Percentiles rank a stretch among this genome's conserved stretches.
phyloP scores from a whole-genome alignment of 306 rosid species.

The Spatholobus suberectus region DNA sequence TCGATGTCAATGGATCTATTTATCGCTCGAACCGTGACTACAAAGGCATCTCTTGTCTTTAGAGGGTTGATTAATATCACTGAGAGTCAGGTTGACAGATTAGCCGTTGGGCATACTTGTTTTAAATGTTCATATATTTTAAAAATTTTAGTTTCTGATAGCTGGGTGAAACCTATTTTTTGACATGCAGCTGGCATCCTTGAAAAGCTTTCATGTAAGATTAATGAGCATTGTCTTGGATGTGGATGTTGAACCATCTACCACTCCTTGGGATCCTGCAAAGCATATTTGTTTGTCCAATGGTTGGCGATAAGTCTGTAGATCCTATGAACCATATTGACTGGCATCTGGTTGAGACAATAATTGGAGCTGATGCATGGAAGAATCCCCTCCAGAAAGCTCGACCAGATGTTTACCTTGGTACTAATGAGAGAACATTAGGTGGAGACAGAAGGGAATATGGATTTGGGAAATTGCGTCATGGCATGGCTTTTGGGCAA shows the following conservation, averaged over 20 bases:
- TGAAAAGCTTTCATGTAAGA: conserved; percentile 96
- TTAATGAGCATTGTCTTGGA: conserved; percentile 98
- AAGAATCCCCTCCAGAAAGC: conserved; percentile 97
- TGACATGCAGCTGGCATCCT: conserved; percentile 81
- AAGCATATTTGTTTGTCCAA: conserved; percentile 94
- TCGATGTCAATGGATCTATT: conserved; percentile 99
- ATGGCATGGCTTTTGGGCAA: conserved; percentile 97
- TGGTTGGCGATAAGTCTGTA: conserved; percentile 78
- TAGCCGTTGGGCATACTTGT: conserved; percentile 6
- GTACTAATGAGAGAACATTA: conserved; percentile 96
- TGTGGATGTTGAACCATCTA: conserved; percentile 99
- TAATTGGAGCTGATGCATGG: conserved; percentile 84
- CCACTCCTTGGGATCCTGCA: conserved; percentile 99
- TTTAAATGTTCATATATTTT: conserved; percentile 27
- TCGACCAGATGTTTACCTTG: conserved; percentile 99
- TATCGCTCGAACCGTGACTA: conserved; percentile 98
- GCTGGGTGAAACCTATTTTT: conserved; percentile 37
- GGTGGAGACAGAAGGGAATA: conserved; percentile 99
- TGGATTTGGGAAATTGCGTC: conserved; percentile 93
- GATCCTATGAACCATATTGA: conserved; percentile 87
- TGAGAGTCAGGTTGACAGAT: conserved; percentile 77
- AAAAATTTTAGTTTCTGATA: conserved; percentile 43
- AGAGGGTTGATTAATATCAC: conserved; percentile 74
- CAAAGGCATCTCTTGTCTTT: conserved; percentile 94
- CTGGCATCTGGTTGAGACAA: conserved; percentile 89